phyloP scores from a whole-genome alignment of 2,329 filamentous ascomycete genomes.

The Diplodia seriata region DNA sequence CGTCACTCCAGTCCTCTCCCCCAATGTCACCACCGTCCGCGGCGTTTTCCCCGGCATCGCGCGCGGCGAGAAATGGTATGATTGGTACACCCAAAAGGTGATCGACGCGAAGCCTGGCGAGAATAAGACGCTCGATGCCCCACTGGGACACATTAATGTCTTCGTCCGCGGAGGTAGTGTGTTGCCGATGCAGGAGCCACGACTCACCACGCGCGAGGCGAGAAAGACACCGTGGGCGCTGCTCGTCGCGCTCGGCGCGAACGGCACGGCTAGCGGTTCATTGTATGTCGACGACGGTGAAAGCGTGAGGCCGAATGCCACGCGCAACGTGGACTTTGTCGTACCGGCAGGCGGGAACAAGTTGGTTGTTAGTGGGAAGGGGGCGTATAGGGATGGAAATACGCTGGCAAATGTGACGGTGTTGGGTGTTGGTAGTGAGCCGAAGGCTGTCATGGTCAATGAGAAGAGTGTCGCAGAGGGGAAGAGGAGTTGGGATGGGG shows the following conservation, averaged over 20 bases:
- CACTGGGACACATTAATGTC: constrained; percentile 73
- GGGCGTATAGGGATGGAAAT: constrained; percentile 64
- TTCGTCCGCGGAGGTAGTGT: constrained; percentile 72
- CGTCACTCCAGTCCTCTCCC: constrained; percentile 71
- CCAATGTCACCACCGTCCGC: constrained; percentile 66
- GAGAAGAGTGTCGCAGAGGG: constrained; percentile 45
- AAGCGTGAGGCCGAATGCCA: constrained; percentile 64
- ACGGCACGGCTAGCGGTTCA: constrained; percentile 64
- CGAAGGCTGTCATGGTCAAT: constrained; percentile 49
- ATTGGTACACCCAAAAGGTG: constrained; percentile 74
- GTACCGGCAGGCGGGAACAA: constrained; percentile 49
- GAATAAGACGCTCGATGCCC: constrained; percentile 67
- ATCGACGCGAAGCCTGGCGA: constrained; percentile 60
- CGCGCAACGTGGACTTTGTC: constrained; percentile 62
- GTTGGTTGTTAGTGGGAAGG: constrained; percentile 58
- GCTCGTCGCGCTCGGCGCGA: constrained; percentile 64
- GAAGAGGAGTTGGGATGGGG: constrained; percentile 58
- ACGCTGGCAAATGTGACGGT: constrained; percentile 68
- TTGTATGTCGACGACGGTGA: constrained; percentile 80
- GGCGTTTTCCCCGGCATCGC: constrained; percentile 73
- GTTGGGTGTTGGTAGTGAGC: constrained; percentile 59
- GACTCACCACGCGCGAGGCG: constrained; percentile 69
- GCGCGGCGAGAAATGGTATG: constrained; percentile 71
- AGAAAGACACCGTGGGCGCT: constrained; percentile 71
- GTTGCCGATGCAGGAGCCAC: constrained; percentile 71